These are phyloP conservation scores for Fomitopsis schrenkii DNA, from an alignment of 1,284 basidiomycete species.

Conservation along the genomic window DNA sequence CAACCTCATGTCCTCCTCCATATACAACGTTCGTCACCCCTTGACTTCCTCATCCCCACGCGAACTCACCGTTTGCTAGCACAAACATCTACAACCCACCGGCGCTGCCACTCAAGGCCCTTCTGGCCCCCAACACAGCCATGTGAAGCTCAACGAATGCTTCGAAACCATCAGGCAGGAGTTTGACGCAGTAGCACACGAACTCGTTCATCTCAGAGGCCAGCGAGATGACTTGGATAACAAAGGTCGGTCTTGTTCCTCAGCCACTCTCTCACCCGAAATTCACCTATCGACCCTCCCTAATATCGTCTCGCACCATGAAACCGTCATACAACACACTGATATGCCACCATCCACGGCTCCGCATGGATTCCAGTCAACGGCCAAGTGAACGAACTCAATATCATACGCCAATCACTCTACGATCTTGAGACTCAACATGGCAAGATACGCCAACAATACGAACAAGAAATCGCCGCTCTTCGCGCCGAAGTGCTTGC, in stretches of 20 bases:
- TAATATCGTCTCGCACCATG: not conserved
- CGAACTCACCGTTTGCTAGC: slow-evolving; percentile 35
- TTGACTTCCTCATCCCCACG: not conserved
- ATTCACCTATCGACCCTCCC: not conserved
- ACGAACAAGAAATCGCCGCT: slow-evolving; percentile 66
- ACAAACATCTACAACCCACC: slow-evolving; percentile 62
- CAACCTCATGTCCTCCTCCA: slow-evolving; percentile 28
- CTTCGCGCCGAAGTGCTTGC: slow-evolving; percentile 25
- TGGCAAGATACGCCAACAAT: slow-evolving; percentile 66
- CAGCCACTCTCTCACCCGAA: not conserved
- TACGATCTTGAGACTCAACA: slow-evolving; percentile 79
- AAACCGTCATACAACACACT: not conserved
- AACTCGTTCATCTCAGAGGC: slow-evolving; percentile 63
- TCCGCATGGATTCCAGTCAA: slow-evolving; percentile 40
- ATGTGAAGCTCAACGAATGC: slow-evolving; percentile 66
- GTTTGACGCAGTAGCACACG: slow-evolving; percentile 76
- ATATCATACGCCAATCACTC: slow-evolving; percentile 68
- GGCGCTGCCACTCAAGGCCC: slow-evolving; percentile 43
- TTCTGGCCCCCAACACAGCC: slow-evolving; percentile 29
- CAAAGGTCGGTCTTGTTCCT: slow-evolving; percentile 56
- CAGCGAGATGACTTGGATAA: slow-evolving; percentile 90
- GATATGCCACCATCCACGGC: not conserved
- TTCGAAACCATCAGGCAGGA: slow-evolving; percentile 85
- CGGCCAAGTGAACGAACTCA: slow-evolving; percentile 69
- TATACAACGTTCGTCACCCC: slow-evolving; percentile 29